Base-by-base conservation (phyloP, 148 eudicot species). In the Fagopyrum tataricum region DNA sequence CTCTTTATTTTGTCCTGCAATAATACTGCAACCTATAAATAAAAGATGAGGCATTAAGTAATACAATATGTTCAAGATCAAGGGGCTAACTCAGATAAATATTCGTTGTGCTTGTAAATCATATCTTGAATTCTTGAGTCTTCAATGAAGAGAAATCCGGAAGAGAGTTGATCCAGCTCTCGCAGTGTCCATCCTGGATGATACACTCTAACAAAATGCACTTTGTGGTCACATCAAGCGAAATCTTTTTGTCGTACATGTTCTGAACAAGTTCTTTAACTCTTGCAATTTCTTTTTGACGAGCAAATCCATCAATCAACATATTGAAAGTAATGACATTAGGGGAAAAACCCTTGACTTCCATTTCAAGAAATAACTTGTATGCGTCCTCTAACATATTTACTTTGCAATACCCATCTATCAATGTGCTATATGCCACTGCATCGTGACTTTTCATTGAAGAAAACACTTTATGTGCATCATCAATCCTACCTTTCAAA, bases 361-460 rank as follows among this genome's bases (percentile, higher is more conserved):
- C 78, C 82, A 82, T 82, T 66, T 58, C 77, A 21, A 72, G 37
- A 26, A 83, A 12, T 15, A 77, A 15, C 2, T 41, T 49, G 31
- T 15, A 24, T 2, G 79, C 81, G 67, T 78, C 69, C 18, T 66
- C 58, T 47, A 77, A 31, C 61, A 67, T 77, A 18, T 73, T 72
- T 42, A 64, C 78, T 81, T 79, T 77, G 72, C 74, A 84, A 31
- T 73, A 74, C 64, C 80, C 78, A 44, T 76, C 76, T 15, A 84
- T 79, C 70, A 84, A 67, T 10, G 52, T 52, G 58, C 1, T 52
- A 21, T 52, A 52, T 17, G 58, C 6, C 23, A 84, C 18, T 69
- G 47, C 52, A 76, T 76, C 46, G 14, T 68, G 74, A 59, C 48
- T 37, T 58, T 11, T 43, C 82, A 81, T 73, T 11, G 37, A 41